phyloP scores from a whole-genome alignment of 192 early-diverging fungal genomes.

The Backusella macrospora region DNA sequence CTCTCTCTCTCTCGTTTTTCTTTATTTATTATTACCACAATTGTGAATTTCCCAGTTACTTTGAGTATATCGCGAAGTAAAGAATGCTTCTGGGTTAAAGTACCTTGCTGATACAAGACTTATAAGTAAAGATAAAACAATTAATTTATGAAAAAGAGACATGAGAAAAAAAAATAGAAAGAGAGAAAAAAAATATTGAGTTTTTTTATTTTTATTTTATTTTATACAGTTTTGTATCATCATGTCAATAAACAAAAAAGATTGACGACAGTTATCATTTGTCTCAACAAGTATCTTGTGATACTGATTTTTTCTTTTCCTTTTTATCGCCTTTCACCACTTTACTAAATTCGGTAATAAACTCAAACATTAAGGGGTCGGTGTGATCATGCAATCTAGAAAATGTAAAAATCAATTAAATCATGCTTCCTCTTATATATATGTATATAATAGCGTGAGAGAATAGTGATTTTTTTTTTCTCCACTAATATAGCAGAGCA shows the following conservation, averaged over 20 bases:
- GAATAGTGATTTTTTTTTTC: neutral
- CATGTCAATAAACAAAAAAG: constrained; percentile 4
- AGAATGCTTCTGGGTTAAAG: neutral
- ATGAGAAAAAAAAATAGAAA: neutral
- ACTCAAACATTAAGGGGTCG: constrained; percentile 12
- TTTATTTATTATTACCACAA: neutral
- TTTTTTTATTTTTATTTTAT: neutral
- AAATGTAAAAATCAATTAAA: neutral
- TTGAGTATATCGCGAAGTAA: neutral
- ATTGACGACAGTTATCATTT: neutral
- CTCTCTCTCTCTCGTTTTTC: neutral
- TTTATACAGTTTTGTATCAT: constrained; percentile 7
- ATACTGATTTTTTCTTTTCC: neutral
- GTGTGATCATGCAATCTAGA: neutral
- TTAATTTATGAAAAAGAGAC: neutral
- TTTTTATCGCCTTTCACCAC: neutral
- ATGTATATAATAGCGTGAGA: neutral
- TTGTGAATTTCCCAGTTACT: neutral
- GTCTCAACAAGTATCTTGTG: constrained; percentile 1
- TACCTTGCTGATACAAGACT: constrained; percentile 4
- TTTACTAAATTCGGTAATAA: neutral
- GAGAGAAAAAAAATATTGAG: neutral
- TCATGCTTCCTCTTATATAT: neutral
- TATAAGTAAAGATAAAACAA: constrained; percentile 2
- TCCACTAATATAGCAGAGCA: neutral